Evolutionary conservation across 345 rosid genomes (phyloP).

Genomic region (Dovyalis caffra): DNA sequence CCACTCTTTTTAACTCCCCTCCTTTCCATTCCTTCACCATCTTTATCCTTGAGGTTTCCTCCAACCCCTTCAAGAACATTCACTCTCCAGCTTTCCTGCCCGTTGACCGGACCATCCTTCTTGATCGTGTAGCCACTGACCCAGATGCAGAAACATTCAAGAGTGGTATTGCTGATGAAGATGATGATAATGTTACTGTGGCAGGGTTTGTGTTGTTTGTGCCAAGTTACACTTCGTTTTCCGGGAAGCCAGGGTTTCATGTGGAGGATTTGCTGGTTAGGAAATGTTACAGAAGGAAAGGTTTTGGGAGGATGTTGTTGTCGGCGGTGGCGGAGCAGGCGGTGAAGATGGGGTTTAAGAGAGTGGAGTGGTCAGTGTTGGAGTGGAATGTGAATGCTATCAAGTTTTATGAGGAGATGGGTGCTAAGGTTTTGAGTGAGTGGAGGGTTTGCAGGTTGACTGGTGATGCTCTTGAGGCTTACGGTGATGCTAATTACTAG

Average conservation of each 20-base stretch:
- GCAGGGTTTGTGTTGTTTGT: constrained; percentile 89
- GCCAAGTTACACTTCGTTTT: constrained; percentile 69
- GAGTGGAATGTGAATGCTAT: constrained; percentile 92
- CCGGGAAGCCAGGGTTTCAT: constrained; percentile 77
- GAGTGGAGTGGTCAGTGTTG: constrained; percentile 89
- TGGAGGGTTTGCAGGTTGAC: constrained; percentile 89
- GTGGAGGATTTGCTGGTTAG: constrained; percentile 83
- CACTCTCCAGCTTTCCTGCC: constrained; percentile 37
- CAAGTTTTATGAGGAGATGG: constrained; percentile 82
- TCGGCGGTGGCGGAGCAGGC: constrained; percentile 84
- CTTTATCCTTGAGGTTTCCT: constrained; percentile 78
- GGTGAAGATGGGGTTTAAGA: constrained; percentile 79
- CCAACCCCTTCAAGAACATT: constrained; percentile 31
- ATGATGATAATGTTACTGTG: constrained; percentile 32
- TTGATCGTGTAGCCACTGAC: constrained; percentile 56
- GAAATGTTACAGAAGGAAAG: constrained; percentile 74
- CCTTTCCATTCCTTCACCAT: constrained; percentile 79
- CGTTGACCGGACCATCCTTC: constrained; percentile 30
- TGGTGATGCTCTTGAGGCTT: constrained; percentile 77
- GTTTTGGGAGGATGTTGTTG: constrained; percentile 70
- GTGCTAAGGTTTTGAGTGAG: constrained; percentile 65
- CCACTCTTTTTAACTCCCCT: constrained; percentile 55
- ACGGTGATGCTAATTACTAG: constrained; percentile 26
- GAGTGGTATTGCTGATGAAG: constrained; percentile 2
- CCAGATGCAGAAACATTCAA: constrained; percentile 49